Percentiles rank a stretch among this genome's conserved stretches.
phyloP scores from a whole-genome alignment of 2,329 filamentous ascomycete genomes.

The Fusarium protoensiforme region DNA sequence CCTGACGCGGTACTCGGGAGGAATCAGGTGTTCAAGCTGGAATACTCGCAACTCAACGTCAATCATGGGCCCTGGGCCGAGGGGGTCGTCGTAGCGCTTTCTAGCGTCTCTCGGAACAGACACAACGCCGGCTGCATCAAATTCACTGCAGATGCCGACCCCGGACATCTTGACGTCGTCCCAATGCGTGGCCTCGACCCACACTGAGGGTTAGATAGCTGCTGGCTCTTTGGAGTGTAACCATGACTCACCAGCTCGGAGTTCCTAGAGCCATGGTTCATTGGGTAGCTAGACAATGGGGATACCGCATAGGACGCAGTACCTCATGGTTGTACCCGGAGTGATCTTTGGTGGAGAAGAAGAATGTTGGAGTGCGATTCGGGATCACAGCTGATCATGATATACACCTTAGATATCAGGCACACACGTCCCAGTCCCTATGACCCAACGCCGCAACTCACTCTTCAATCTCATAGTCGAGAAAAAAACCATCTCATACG shows the following conservation, averaged over 20 bases:
- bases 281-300: neutral
- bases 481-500: neutral
- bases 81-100: conserved; percentile 7
- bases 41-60: neutral
- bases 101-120: neutral
- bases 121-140: neutral
- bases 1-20: neutral
- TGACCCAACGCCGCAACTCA: too few relatives aligned
- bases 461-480: neutral
- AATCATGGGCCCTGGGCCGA: conserved; percentile 6
- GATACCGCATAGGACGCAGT: conserved; percentile 15
- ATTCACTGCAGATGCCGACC: conserved; percentile 6
- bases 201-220: conserved; percentile 6
- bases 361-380: neutral
- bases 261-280: conserved; percentile 11
- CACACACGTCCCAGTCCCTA: neutral
- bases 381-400: neutral
- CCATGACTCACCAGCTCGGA: conserved; percentile 14
- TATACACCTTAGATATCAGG: neutral
- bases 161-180: conserved; percentile 13
- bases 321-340: neutral
- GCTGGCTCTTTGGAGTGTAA: neutral
- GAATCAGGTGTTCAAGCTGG: neutral
- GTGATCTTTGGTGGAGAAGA: neutral
- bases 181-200: conserved; percentile 9